A percentile compares a stretch with the other conserved stretches of the same genome.
phyloP scores from a whole-genome alignment of 2,329 filamentous ascomycete genomes.

The Alternaria triticina region DNA sequence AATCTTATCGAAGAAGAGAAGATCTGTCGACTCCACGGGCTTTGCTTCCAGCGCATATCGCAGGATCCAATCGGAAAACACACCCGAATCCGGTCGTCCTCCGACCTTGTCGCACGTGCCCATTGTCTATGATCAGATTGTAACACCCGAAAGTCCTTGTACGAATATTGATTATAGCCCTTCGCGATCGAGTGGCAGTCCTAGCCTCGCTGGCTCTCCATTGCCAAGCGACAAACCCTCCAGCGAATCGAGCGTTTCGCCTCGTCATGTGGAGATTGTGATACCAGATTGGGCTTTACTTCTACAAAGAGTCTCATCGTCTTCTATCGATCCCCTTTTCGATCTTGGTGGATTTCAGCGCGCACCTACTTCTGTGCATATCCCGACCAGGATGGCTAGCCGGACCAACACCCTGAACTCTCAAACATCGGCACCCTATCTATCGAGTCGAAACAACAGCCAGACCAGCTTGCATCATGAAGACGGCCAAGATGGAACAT shows the following conservation, averaged over 20 bases:
- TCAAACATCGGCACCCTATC: constrained; percentile 51
- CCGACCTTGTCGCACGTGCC: constrained; percentile 48
- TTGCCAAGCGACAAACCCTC: constrained; percentile 37
- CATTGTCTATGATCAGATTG: constrained; percentile 50
- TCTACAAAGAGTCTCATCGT: constrained; percentile 46
- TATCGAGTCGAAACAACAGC: constrained; percentile 54
- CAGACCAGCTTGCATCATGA: constrained; percentile 54
- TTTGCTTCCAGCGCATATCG: constrained; percentile 31
- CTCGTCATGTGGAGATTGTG: constrained; percentile 58
- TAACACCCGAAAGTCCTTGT: constrained; percentile 47
- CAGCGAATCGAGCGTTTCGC: constrained; percentile 40
- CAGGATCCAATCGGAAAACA: constrained; percentile 28
- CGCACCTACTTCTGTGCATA: constrained; percentile 29
- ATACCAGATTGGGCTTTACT: constrained; percentile 55
- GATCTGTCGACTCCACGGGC: constrained; percentile 39
- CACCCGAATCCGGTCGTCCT: constrained; percentile 27
- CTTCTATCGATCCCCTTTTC: constrained; percentile 38
- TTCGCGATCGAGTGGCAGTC: constrained; percentile 37
- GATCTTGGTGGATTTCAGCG: constrained; percentile 22
- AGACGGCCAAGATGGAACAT: constrained; percentile 50
- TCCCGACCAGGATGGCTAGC: constrained; percentile 52
- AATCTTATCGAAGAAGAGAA: constrained; percentile 33
- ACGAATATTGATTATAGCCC: constrained; percentile 43
- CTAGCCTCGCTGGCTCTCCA: constrained; percentile 37
- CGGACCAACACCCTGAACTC: constrained; percentile 57